Evolutionary conservation across 1,284 basidiomycete genomes (phyloP).

Genomic region (Phlebopus sp.): DNA sequence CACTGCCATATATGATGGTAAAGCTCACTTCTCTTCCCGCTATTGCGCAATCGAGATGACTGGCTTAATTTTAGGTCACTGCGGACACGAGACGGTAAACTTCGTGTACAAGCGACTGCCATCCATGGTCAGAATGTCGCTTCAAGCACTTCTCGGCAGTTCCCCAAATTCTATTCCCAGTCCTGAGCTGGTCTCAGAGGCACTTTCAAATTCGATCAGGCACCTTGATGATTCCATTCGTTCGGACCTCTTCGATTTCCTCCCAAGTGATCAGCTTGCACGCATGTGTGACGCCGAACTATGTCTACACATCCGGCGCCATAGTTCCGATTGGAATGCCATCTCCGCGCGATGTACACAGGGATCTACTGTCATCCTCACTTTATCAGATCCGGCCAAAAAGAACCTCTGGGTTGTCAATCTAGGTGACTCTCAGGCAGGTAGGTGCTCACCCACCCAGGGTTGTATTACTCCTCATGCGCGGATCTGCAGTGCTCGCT

Average conservation of each 20-base stretch:
- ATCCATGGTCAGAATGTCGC: slow-evolving; percentile 39
- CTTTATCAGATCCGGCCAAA: slow-evolving; percentile 50
- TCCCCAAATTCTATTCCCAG: slow-evolving; percentile 26
- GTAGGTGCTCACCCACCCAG: slow-evolving; percentile 31
- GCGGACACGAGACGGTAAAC: slow-evolving; percentile 58
- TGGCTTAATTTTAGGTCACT: slow-evolving; percentile 46
- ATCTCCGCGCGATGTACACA: slow-evolving; percentile 49
- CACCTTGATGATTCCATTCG: slow-evolving; percentile 44
- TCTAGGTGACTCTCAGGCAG: slow-evolving; percentile 64
- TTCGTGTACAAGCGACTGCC: slow-evolving; percentile 47
- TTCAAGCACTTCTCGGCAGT: slow-evolving; percentile 39
- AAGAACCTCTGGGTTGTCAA: slow-evolving; percentile 64
- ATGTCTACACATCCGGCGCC: slow-evolving; percentile 22
- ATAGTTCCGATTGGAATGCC: slow-evolving; percentile 26
- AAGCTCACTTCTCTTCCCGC: neutral
- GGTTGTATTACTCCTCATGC: slow-evolving; percentile 11
- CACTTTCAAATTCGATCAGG: slow-evolving; percentile 40
- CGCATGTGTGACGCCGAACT: slow-evolving; percentile 26
- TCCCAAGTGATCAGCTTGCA: slow-evolving; percentile 37
- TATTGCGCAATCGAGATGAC: slow-evolving; percentile 8
- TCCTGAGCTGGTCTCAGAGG: slow-evolving; percentile 40
- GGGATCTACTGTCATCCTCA: slow-evolving; percentile 59
- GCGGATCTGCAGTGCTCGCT: slow-evolving; percentile 43
- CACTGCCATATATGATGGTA: slow-evolving; percentile 62
- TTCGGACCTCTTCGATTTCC: slow-evolving; percentile 43